These are phyloP conservation scores for Trametes pubescens DNA, from an alignment of 1,284 basidiomycete genomes.

Conservation along the genomic window DNA sequence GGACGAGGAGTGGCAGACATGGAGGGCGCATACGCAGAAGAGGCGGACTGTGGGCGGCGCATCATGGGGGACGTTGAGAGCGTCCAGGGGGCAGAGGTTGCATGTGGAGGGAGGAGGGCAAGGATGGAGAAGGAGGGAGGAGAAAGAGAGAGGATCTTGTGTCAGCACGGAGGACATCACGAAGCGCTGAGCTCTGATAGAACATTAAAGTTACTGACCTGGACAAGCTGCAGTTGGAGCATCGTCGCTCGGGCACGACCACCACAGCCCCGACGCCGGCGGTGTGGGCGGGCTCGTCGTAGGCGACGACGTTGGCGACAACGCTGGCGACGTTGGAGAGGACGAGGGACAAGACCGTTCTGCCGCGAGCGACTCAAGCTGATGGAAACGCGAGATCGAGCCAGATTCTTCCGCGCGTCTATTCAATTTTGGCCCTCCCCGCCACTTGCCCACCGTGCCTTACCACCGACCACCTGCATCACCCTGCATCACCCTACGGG, in stretches of 20 bases:
- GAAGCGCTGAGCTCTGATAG: conserved; percentile 34
- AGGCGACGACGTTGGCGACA: conserved; percentile 18
- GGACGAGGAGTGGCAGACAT: conserved; percentile 22
- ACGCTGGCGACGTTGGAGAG: conserved; percentile 17
- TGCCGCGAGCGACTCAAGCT: conserved; percentile 5
- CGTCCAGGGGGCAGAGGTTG: conserved; percentile 4
- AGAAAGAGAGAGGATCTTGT: conserved; percentile 23
- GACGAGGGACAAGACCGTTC: conserved; percentile 11
- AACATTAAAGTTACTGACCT: conserved; percentile 30
- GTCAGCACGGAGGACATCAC: conserved; percentile 34
- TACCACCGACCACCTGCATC: background rate
- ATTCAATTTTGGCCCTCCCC: conserved; percentile 34
- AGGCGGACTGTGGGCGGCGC: conserved; percentile 24
- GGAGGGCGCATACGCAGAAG: conserved; percentile 26
- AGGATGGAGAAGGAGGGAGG: conserved; percentile 23
- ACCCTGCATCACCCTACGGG: background rate
- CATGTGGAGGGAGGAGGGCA: conserved; percentile 14
- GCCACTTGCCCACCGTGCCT: background rate
- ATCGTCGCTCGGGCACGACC: conserved; percentile 26
- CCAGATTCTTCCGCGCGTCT: conserved; percentile 34
- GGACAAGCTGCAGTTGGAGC: conserved; percentile 33
- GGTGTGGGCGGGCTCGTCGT: conserved; percentile 23
- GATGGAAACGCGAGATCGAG: conserved; percentile 18
- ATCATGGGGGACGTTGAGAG: conserved; percentile 15
- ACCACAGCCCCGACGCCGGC: conserved; percentile 19